phyloP scores from a whole-genome alignment of 495 filamentous ascomycete genomes.

The Antarctomyces pellizariae region DNA sequence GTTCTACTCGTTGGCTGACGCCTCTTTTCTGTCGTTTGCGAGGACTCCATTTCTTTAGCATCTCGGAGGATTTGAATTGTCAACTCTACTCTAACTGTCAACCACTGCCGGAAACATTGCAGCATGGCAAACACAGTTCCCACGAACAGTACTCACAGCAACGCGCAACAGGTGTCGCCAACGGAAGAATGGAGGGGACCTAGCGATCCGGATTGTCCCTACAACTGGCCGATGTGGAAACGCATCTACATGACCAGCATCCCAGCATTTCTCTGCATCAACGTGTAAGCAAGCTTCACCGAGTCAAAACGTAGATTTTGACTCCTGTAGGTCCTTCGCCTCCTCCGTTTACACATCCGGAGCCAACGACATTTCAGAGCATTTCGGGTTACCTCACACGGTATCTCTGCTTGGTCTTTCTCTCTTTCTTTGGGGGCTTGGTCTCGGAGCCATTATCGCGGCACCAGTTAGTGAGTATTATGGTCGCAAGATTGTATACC shows the following conservation, averaged over 20 bases:
- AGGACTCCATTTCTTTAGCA: too few species aligned
- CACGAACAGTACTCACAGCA: too few species aligned
- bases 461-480: conserved; percentile 8
- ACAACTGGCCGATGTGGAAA: conserved; percentile 32
- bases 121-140: too few species aligned
- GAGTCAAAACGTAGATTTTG: too few species aligned
- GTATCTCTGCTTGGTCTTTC: conserved; percentile 29
- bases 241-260: conserved; percentile 22
- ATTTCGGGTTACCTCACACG: conserved; percentile 25
- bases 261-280: conserved; percentile 15
- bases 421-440: conserved; percentile 18
- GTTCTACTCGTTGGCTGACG: too few species aligned
- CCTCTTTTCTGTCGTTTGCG: too few species aligned
- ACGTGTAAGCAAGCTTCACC: conserved; percentile 10
- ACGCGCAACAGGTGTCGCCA: too few species aligned
- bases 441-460: conserved; percentile 7
- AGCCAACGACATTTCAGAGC: conserved; percentile 16
- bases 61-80: too few species aligned
- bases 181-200: conserved; percentile 25
- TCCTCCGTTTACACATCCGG: conserved; percentile 29
- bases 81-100: too few species aligned
- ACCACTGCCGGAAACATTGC: too few species aligned
- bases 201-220: conserved; percentile 32
- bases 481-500: conserved; percentile 31
- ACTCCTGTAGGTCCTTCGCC: conserved; percentile 21